These are phyloP conservation scores for Leccinum broughii DNA, from an alignment of 768 basidiomycete genomes.

Conservation along the genomic window DNA sequence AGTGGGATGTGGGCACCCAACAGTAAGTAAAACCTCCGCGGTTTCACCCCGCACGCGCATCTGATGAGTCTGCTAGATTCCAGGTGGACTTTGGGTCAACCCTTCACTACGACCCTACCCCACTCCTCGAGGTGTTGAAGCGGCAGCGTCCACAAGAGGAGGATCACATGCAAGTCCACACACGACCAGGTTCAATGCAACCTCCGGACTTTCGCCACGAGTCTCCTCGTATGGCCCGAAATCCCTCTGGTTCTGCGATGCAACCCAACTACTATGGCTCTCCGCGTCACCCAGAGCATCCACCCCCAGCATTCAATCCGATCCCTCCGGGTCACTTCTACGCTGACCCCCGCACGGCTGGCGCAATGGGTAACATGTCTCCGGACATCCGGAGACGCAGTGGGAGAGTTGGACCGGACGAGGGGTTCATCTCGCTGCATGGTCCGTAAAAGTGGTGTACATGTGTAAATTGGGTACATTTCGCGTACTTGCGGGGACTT, in stretches of 20 bases:
- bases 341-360: slow-evolving; percentile 30
- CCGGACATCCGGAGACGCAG: slow-evolving; percentile 35
- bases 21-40: slow-evolving; percentile 51
- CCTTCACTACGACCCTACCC: slow-evolving; percentile 71
- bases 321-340: slow-evolving; percentile 47
- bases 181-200: slow-evolving; percentile 31
- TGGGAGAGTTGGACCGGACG: slow-evolving; percentile 33
- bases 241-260: slow-evolving; percentile 29
- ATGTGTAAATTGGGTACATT: not conserved
- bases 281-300: slow-evolving; percentile 35
- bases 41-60: not conserved
- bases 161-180: slow-evolving; percentile 23
- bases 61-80: slow-evolving; percentile 47
- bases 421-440: slow-evolving; percentile 36
- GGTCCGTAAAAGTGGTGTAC: slow-evolving; percentile 17
- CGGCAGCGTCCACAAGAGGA: slow-evolving; percentile 33
- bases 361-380: slow-evolving; percentile 38
- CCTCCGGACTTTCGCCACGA: slow-evolving; percentile 36
- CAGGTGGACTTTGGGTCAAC: slow-evolving; percentile 72
- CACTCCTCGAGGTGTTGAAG: slow-evolving; percentile 53
- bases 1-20: slow-evolving; percentile 87
- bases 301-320: slow-evolving; percentile 27
- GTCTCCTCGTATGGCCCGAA: slow-evolving; percentile 34
- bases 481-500: not conserved
- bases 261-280: slow-evolving; percentile 34